These are phyloP conservation scores for Pilasporangium apinafurcum DNA, from an alignment of 352 stramenopile genomes.

Conservation along the genomic window DNA sequence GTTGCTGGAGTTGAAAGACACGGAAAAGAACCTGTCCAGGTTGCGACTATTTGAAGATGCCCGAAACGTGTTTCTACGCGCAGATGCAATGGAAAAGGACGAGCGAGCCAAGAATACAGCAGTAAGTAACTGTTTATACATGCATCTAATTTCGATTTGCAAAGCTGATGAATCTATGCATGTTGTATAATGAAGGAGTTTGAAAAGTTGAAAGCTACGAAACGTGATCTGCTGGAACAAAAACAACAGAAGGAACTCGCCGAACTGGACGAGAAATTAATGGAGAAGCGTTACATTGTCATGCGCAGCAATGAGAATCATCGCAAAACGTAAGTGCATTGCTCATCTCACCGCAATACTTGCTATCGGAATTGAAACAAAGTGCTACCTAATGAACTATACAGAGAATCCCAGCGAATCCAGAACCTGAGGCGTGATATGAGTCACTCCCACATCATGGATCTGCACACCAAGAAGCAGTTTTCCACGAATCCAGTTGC, in stretches of 20 bases:
- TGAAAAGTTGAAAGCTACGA: slow-evolving; percentile 52
- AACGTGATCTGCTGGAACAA: slow-evolving; percentile 32
- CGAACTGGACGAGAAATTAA: slow-evolving; percentile 58
- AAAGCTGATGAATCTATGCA: background rate
- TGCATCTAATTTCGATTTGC: background rate
- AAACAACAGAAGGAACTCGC: slow-evolving; percentile 53
- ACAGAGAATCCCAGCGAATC: slow-evolving; percentile 61
- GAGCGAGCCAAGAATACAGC: slow-evolving; percentile 30
- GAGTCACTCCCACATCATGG: slow-evolving; percentile 50
- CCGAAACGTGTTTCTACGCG: slow-evolving; percentile 55
- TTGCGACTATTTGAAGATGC: slow-evolving; percentile 70
- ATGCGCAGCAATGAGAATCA: slow-evolving; percentile 49
- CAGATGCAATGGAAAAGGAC: slow-evolving; percentile 55
- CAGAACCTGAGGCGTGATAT: slow-evolving; percentile 63
- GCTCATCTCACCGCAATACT: background rate
- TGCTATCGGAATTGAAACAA: too few relatives aligned
- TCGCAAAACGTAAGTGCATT: slow-evolving; percentile 34
- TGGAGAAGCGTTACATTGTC: slow-evolving; percentile 67
- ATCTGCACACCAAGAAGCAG: slow-evolving; percentile 49
- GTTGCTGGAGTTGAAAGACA: slow-evolving; percentile 65
- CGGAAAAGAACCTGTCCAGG: slow-evolving; percentile 52
- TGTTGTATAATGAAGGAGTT: slow-evolving; percentile 25
- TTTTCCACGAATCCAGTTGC: slow-evolving; percentile 48
- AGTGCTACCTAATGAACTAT: too few relatives aligned
- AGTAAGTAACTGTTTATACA: slow-evolving; percentile 4